phyloP scores from a whole-genome alignment of 345 rosid genomes.

The Citrus inodora region DNA sequence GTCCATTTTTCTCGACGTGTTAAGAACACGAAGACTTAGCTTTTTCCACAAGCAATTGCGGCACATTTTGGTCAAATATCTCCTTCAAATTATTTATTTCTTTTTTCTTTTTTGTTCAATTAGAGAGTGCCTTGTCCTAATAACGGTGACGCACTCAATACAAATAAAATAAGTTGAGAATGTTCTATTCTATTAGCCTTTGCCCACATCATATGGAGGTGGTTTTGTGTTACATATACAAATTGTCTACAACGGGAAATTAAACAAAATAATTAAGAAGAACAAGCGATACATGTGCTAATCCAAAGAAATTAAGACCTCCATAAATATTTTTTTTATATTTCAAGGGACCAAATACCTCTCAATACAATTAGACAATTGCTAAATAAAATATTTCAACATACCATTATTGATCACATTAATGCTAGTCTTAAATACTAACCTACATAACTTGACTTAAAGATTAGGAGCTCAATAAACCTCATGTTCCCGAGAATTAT shows the following conservation, averaged over 20 bases:
- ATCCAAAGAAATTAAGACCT: too few species aligned
- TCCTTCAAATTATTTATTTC: not conserved
- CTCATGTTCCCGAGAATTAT: too few species aligned
- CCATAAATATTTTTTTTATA: too few species aligned
- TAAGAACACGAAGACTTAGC: conserved; percentile 19
- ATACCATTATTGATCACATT: too few species aligned
- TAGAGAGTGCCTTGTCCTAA: not conserved
- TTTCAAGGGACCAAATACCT: too few species aligned
- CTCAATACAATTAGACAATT: rapidly evolving
- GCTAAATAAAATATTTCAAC: not conserved
- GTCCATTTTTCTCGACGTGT: conserved; percentile 19
- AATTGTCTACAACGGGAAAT: too few species aligned
- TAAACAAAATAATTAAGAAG: too few species aligned
- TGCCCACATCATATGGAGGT: not conserved
- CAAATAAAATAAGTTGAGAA: not conserved
- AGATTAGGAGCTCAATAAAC: too few species aligned
- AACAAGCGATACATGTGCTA: too few species aligned
- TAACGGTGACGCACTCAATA: not conserved
- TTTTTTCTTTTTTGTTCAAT: not conserved
- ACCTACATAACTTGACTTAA: too few species aligned
- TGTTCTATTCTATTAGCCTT: not conserved
- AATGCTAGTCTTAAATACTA: too few species aligned
- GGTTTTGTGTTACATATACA: not conserved
- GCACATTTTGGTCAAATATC: conserved; percentile 4
- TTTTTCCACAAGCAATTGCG: conserved; percentile 18